phyloP scores from a whole-genome alignment of 2,329 filamentous ascomycete species.

The Trichoderma polysporum region DNA sequence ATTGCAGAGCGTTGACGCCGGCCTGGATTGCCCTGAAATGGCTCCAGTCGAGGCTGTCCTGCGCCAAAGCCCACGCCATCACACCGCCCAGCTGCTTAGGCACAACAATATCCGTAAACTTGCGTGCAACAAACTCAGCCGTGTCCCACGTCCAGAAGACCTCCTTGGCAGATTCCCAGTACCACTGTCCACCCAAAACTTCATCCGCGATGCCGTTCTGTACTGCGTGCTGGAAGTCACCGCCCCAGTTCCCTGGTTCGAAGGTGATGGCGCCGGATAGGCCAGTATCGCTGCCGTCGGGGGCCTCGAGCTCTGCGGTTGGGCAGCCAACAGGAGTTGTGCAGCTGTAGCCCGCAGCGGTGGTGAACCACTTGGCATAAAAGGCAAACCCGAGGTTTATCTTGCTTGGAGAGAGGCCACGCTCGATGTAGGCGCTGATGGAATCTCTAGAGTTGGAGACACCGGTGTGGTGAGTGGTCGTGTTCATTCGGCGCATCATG shows the following conservation, averaged over 20 bases:
- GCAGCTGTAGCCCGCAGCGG: conserved; percentile 48
- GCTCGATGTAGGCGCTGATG: conserved; percentile 58
- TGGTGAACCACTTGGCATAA: conserved; percentile 67
- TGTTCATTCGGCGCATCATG: conserved; percentile 68
- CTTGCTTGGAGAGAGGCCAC: conserved; percentile 54
- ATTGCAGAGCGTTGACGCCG: conserved; percentile 12
- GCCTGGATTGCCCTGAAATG: conserved; percentile 45
- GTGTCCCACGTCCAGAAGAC: conserved; percentile 60
- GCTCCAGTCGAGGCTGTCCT: conserved; percentile 46
- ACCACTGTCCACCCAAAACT: conserved; percentile 54
- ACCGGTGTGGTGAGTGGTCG: conserved; percentile 64
- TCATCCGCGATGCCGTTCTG: conserved; percentile 44
- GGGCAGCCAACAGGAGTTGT: conserved; percentile 55
- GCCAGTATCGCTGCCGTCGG: conserved; percentile 58
- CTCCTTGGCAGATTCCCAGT: conserved; percentile 45
- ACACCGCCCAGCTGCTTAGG: conserved; percentile 47
- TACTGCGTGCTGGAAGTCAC: conserved; percentile 44
- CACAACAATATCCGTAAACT: conserved; percentile 47
- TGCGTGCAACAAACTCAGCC: conserved; percentile 45
- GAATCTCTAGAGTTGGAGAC: conserved; percentile 53
- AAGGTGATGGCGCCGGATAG: conserved; percentile 45
- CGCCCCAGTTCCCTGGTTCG: conserved; percentile 34
- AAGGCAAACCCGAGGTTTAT: conserved; percentile 68
- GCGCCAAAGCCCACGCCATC: conserved; percentile 54
- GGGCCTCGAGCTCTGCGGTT: conserved; percentile 58